Percentiles rank a stretch among this genome's conserved stretches.
Conservation (phyloP, 805 yeast genomes). For the Lachancea sp. region DNA sequence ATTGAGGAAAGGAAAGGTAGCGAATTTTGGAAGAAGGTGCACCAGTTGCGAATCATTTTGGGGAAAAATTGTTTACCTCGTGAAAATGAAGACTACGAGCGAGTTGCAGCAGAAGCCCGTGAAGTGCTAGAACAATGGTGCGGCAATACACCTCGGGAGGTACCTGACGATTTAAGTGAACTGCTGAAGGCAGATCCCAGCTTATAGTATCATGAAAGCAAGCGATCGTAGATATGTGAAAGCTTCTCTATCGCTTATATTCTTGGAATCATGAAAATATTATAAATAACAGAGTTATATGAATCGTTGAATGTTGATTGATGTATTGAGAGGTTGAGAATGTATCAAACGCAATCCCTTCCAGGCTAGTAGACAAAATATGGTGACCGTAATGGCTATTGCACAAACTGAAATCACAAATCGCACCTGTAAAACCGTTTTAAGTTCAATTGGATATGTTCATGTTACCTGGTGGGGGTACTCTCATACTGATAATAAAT, state of each 20-base stretch:
- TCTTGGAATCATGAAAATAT: slow-evolving; percentile 9
- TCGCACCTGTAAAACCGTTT: not conserved
- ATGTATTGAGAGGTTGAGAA: not conserved
- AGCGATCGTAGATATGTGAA: too few species aligned
- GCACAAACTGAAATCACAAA: slow-evolving; percentile 1
- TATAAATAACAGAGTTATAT: slow-evolving; percentile 10
- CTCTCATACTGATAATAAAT: slow-evolving; percentile 4
- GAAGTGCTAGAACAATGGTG: slow-evolving; percentile 27
- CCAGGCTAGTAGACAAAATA: not conserved
- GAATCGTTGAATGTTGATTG: slow-evolving; percentile 5
- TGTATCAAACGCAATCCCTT: not conserved
- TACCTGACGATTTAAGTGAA: slow-evolving; percentile 34
- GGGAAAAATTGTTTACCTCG: not conserved
- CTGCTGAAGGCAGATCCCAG: slow-evolving; percentile 14
- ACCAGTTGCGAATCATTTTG: not conserved
- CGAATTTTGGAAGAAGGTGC: not conserved
- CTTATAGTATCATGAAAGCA: too few species aligned
- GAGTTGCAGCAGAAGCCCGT: slow-evolving; percentile 12
- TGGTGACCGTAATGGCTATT: not conserved
- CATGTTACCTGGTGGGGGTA: not conserved
- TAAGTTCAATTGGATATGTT: slow-evolving; percentile 6
- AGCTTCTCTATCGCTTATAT: not conserved
- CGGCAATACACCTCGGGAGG: slow-evolving; percentile 22
- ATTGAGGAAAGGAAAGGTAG: not conserved
- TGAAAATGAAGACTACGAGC: slow-evolving; percentile 1